Evolutionary conservation across 352 stramenopile genomes (phyloP), one percentile per base, ranked within the genome.

Genomic region (Phytophthora uliginosa): DNA sequence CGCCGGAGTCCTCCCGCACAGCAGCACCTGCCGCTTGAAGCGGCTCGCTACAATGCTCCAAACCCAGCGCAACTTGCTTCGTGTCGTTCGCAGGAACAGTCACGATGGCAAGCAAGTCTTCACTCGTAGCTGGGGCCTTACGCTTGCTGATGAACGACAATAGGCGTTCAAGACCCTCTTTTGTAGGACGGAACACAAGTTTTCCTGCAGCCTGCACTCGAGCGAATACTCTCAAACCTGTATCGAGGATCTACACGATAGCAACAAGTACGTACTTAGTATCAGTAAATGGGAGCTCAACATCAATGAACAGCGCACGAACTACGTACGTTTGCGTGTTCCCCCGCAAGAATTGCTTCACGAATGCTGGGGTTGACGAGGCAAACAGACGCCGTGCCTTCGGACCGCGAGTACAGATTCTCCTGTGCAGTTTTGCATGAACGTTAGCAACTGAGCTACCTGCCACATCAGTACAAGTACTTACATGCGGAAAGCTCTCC

Each of bases 201-300:
- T 76, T 78, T 4, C 81, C 71, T 9, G 76, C 76, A 17, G 77
- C 63, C 34, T 83, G 80, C 10, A 90, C 84, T 54, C 90, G 90
- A 59, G 92, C 85, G 72, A 98, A 97, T 38, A 95, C 87, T 17
- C 91, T 88, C n/a, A 98, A 68, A 3, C 93, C 93, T 28, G 91
- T 96, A 73, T 97, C 93, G 20, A 98, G 72, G 34, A 98, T 85
- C 74, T 91, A 47, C 17, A 40, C n/a, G 34, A 54, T 54, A 15
- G 4, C 18, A 45, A n/a, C 28, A 22, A 52, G 28, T 31, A 31
- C 4, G 28, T 31, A 31, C 26, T 31, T 31, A 31, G 26, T 31
- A 8, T 31, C 28, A 31, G 28, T 31, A 31, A 31, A 31, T 31
- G 28, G 36, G 17, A 18, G 13, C 36, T 18, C 36, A 50, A 22